Percentiles rank a stretch among this genome's conserved stretches.
Evolutionary conservation across 257 asterid species (phyloP).

Genomic region (Euphrasia confusa): DNA sequence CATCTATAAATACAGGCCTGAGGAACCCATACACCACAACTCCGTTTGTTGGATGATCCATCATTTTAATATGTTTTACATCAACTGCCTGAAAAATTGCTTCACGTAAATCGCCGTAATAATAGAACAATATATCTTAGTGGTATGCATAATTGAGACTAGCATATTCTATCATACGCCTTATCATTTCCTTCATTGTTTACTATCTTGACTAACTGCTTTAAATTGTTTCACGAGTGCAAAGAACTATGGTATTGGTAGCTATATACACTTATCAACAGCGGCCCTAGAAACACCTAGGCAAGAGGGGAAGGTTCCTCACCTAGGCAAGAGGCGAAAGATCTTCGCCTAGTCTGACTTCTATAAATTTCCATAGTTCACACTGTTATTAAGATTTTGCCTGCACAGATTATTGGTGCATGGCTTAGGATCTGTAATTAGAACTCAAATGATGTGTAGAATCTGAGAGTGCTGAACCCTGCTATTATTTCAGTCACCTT

Average conservation of each 20-base stretch:
- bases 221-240: not conserved
- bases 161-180: slow-evolving; percentile 9
- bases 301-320: not conserved
- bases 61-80: slow-evolving; percentile 46
- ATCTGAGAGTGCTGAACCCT: not conserved
- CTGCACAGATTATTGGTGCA: not conserved
- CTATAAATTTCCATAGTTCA: not conserved
- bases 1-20: slow-evolving; percentile 58
- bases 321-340: not conserved
- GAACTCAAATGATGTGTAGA: not conserved
- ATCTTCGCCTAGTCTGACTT: not conserved
- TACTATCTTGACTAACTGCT: slow-evolving; percentile 6
- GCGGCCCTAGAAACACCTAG: not conserved
- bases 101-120: not conserved
- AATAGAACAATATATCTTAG: not conserved
- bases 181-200: slow-evolving; percentile 1
- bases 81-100: slow-evolving; percentile 40
- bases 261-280: not conserved
- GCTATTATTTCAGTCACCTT: not conserved
- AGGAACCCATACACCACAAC: slow-evolving; percentile 68
- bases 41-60: slow-evolving; percentile 68
- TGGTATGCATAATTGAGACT: not conserved
- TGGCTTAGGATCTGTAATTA: not conserved
- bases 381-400: not conserved
- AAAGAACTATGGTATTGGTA: not conserved